Evolutionary conservation across 2,329 filamentous ascomycete genomes (phyloP).

Genomic region (Lecanoromycetidae sp.): DNA sequence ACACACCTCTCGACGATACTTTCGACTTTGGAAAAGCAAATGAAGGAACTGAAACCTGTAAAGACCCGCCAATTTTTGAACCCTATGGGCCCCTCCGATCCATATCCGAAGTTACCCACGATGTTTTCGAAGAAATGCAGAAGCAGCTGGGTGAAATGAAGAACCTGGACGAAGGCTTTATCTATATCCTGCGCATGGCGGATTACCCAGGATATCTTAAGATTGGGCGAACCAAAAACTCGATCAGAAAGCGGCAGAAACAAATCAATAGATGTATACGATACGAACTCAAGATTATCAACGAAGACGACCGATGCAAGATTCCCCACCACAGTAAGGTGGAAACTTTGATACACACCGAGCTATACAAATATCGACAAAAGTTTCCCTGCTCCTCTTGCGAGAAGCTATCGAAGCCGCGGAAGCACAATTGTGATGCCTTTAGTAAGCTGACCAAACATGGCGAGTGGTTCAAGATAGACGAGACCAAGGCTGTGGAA

Average conservation of each 20-base stretch:
- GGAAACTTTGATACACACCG: neutral
- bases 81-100: neutral
- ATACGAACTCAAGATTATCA: neutral
- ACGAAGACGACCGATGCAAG: neutral
- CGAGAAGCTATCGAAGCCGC: neutral
- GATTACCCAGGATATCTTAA: neutral
- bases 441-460: neutral
- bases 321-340: neutral
- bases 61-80: neutral
- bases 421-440: neutral
- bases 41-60: too few species aligned
- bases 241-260: neutral
- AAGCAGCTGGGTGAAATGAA: neutral
- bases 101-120: neutral
- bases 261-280: neutral
- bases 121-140: neutral
- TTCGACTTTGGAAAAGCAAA: too few species aligned
- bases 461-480: constrained; percentile 5
- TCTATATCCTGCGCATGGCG: neutral
- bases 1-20: too few species aligned
- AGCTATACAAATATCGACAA: neutral
- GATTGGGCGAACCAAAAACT: constrained; percentile 1
- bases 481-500: neutral
- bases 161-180: neutral
- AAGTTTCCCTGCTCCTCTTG: neutral